Base-by-base conservation (phyloP, 495 filamentous ascomycete genomes). In the Talaromyces proteolyticus region DNA sequence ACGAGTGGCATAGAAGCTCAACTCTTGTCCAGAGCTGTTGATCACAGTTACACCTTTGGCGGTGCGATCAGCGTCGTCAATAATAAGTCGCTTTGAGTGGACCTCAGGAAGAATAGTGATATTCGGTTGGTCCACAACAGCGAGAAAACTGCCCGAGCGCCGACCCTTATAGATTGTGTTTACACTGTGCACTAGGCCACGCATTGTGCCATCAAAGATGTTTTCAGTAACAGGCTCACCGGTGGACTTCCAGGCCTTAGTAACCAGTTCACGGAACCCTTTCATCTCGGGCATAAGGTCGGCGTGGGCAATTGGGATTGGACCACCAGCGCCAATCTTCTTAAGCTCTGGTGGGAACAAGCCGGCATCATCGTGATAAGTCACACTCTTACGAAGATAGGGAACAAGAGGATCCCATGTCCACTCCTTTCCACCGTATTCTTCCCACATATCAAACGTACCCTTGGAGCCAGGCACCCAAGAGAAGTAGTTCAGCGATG, bases 141-240 rank as follows among this genome's bases (percentile, higher is more conserved):
- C 82, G 10, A 74, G 54, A 53, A 62, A 77, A 46, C 72, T 77
- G 0, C 72, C 69, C 19, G 72, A 74, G 42, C 81, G 77, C 53
- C 69, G 60, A 22, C 81, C 80, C 43, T 78, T 64, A 62, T 83
- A 80, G 53, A 82, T 79, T 39, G 70, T 74, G 57, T 79, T 72
- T 14, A 78, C 63, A 55, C 72, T 76, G 51, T 80, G 69, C 39
- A 67, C 68, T 6, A 82, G 69, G 8, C 81, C 81, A 39, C 65
- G 51, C 76, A 79, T 74, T 10, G 67, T 64, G 12, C 79, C 81
- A 26, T 50, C 72, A 78, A 49, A 60, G 47, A 74, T 67, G 16
- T 60, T 70, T 4, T 51, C 16, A 0, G 56, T 52, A 16, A 50
- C 40, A 7, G 49, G 54, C 29, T 69, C 57, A 12, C 68, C 74